Evolutionary conservation across 208 protist species (phyloP).

Genomic region (Leishmania lainsoni): DNA sequence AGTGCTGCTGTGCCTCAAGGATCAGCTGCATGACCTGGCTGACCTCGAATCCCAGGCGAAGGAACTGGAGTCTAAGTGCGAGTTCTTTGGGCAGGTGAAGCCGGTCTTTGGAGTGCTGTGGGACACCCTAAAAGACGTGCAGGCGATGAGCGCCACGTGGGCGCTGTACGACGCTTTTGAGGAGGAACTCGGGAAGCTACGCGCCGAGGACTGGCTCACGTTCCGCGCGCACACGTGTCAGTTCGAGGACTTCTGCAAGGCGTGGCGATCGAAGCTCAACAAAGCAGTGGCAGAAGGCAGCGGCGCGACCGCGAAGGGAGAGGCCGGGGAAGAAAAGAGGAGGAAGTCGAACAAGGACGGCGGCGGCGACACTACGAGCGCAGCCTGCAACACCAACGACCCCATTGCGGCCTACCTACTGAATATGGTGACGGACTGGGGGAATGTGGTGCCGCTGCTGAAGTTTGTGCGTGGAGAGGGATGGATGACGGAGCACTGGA

Average conservation of each 20-base stretch:
- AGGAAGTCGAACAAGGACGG: constrained; percentile 10
- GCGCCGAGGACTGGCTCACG: constrained; percentile 94
- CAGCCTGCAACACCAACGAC: constrained; percentile 21
- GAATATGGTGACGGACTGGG: constrained; percentile 72
- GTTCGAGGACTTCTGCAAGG: constrained; percentile 95
- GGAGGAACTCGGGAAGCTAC: constrained; percentile 69
- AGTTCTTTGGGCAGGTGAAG: constrained; percentile 89
- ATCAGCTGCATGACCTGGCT: constrained; percentile 80
- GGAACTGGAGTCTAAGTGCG: constrained; percentile 88
- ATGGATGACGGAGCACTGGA: constrained; percentile 97
- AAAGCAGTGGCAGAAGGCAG: constrained; percentile 14
- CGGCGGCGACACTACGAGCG: background rate
- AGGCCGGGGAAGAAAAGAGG: background rate
- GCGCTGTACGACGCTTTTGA: constrained; percentile 86
- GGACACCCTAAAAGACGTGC: constrained; percentile 66
- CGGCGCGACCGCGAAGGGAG: background rate
- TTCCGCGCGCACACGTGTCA: constrained; percentile 92
- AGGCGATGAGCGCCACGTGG: constrained; percentile 73
- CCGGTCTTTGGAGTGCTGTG: constrained; percentile 77
- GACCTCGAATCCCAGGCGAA: constrained; percentile 68
- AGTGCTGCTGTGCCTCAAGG: constrained; percentile 68
- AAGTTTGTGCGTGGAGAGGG: constrained; percentile 94
- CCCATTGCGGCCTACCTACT: constrained; percentile 73
- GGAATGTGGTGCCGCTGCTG: constrained; percentile 72
- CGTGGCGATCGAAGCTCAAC: constrained; percentile 66